Evolutionary conservation across 2,329 filamentous ascomycete genomes (phyloP), one percentile per base, ranked within the genome.

Genomic region (Xylariales sp.): DNA sequence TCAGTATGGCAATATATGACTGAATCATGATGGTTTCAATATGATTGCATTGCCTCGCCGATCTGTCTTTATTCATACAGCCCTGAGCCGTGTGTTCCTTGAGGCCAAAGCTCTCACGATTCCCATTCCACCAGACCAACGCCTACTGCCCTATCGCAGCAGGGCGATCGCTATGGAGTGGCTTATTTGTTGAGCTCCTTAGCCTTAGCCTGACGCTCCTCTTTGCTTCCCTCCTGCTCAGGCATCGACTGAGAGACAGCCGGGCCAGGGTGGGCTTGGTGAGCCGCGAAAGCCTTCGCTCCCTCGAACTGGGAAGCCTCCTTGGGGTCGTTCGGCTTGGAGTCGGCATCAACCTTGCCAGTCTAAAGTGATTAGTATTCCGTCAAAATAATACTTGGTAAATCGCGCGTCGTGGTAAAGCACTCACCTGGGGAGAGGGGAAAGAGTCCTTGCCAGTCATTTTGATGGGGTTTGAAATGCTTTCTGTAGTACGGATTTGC

Each of bases 151-250:
- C n/a, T n/a, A n/a, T n/a, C n/a, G n/a, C n/a, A n/a, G n/a, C n/a
- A n/a, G n/a, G n/a, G n/a, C n/a, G n/a, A n/a, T n/a, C n/a, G n/a
- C n/a, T n/a, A n/a, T n/a, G n/a, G n/a, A n/a, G n/a, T n/a, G n/a
- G 12, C 15, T 43, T 61, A 65, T 57, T 84, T 79, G 69, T 87
- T 87, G 61, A 88, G 53, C 54, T 77, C 78, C 58, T 80, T 68
- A 46, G 79, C 80, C 60, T 78, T 81, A 10, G 74, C 79, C 54
- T 73, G 68, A 40, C 83, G 75, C 55, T 88, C 84, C 59, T 85
- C 82, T 63, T 83, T 84, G 44, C 74, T 78, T 12, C 78, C 80
- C 64, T 82, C 77, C 58, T 74, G 59, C 38, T 73, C 62, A 12
- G 71, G 70, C 64, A 80, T 71, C 46, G 73, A 67, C 47, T 77